Percentiles rank a stretch among this genome's conserved stretches.
Conservation (phyloP, 768 basidiomycete genomes). For the Gautieria morchelliformis region DNA sequence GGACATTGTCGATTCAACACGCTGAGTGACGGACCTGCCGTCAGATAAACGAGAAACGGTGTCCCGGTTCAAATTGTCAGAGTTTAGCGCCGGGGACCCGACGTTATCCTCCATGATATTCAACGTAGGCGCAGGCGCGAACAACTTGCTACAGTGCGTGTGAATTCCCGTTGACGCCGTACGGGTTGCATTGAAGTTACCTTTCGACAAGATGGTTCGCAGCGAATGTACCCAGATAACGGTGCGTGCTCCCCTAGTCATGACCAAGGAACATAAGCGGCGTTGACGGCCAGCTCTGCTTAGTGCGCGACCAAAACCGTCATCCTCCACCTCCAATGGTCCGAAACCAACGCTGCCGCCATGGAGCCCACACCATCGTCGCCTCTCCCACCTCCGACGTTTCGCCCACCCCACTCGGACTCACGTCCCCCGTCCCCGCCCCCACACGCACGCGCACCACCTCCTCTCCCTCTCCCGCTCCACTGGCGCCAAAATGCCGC, state of each 20-base stretch:
- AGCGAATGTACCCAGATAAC: slow-evolving; percentile 84
- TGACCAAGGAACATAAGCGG: background rate
- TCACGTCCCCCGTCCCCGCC: slow-evolving; percentile 21
- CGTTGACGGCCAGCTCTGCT: background rate
- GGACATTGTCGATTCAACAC: background rate
- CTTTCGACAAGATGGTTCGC: slow-evolving; percentile 62
- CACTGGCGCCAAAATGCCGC: slow-evolving; percentile 20
- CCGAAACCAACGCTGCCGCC: slow-evolving; percentile 37
- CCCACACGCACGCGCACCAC: slow-evolving; percentile 26
- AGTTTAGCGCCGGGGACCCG: slow-evolving; percentile 65
- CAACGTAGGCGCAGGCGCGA: slow-evolving; percentile 73
- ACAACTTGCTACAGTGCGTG: slow-evolving; percentile 78
- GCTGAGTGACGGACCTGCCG: slow-evolving; percentile 13
- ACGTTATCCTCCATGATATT: slow-evolving; percentile 47
- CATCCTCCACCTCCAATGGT: slow-evolving; percentile 81
- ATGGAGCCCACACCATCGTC: slow-evolving; percentile 7
- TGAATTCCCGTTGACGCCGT: background rate
- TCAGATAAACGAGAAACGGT: slow-evolving; percentile 77
- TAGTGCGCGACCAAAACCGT: slow-evolving; percentile 86
- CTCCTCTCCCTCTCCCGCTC: slow-evolving; percentile 48
- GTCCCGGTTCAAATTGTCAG: slow-evolving; percentile 80
- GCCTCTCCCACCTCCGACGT: background rate
- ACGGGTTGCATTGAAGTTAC: slow-evolving; percentile 6
- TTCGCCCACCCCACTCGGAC: slow-evolving; percentile 9
- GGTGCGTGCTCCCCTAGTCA: slow-evolving; percentile 36